A percentile compares a stretch with the other conserved stretches of the same genome.
Evolutionary conservation across 2,329 filamentous ascomycete species (phyloP).

Genomic region (Alternaria angustiovoidea): DNA sequence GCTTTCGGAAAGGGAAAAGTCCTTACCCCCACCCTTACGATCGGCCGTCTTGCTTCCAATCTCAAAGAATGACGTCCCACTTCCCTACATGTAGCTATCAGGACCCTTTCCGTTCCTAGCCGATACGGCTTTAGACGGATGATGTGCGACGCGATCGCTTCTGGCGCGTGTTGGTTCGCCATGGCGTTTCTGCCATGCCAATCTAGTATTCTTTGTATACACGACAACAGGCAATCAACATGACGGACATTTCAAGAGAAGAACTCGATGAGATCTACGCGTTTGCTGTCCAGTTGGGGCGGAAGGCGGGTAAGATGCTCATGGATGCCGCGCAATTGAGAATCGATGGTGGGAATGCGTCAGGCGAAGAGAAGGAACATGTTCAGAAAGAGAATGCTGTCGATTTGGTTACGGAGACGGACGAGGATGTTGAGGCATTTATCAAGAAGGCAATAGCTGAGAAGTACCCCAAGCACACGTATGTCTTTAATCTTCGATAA

Average conservation of each 20-base stretch:
- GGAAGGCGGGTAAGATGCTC: conserved; percentile 73
- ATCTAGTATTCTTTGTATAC: neutral
- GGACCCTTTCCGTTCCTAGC: conserved; percentile 9
- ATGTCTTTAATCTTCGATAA: neutral
- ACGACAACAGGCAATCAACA: conserved; percentile 16
- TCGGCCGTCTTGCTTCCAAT: conserved; percentile 4
- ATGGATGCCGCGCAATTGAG: conserved; percentile 69
- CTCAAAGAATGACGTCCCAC: neutral
- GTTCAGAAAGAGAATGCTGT: conserved; percentile 78
- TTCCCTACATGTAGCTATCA: neutral
- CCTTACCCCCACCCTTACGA: conserved; percentile 12
- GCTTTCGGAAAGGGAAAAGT: conserved; percentile 18
- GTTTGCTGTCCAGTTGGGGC: conserved; percentile 75
- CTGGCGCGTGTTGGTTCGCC: neutral
- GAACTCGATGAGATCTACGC: conserved; percentile 72
- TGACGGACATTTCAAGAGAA: conserved; percentile 39
- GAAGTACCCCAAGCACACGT: conserved; percentile 73
- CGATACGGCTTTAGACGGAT: conserved; percentile 13
- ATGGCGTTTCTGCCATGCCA: neutral
- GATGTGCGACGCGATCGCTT: neutral
- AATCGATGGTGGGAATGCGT: conserved; percentile 52
- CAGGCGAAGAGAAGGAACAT: conserved; percentile 49
- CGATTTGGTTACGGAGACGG: conserved; percentile 79
- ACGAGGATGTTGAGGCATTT: conserved; percentile 77
- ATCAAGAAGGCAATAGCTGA: conserved; percentile 67